Evolutionary conservation across 768 basidiomycete species (phyloP).

Genomic region (Mycena vitilis): DNA sequence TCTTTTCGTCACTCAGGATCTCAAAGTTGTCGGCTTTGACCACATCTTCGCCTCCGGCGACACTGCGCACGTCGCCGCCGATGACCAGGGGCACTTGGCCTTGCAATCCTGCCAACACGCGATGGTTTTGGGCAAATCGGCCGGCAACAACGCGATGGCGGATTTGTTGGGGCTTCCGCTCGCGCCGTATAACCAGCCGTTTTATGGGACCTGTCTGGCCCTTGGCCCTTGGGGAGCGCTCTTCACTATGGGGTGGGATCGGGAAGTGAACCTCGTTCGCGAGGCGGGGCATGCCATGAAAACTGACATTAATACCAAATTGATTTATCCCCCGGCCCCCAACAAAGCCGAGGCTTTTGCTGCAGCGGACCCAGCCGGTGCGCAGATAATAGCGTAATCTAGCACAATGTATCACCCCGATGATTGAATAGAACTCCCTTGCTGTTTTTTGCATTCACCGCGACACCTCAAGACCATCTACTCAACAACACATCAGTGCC

Average conservation of each 20-base stretch:
- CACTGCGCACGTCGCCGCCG: conserved; percentile 31
- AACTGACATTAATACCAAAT: conserved; percentile 35
- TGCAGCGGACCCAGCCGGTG: conserved; percentile 31
- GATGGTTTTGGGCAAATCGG: conserved; percentile 30
- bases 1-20: conserved; percentile 30
- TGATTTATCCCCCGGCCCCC: conserved; percentile 38
- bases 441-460: neutral
- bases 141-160: conserved; percentile 35
- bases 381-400: conserved; percentile 12
- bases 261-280: conserved; percentile 20
- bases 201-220: conserved; percentile 38
- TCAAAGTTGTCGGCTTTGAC: conserved; percentile 33
- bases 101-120: conserved; percentile 39
- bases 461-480: neutral
- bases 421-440: neutral
- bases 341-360: conserved; percentile 30
- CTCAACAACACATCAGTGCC: neutral
- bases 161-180: conserved; percentile 36
- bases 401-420: no score
- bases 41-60: conserved; percentile 38
- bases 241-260: conserved; percentile 39
- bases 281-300: conserved; percentile 35
- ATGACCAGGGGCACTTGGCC: conserved; percentile 35
- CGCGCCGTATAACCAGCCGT: conserved; percentile 32
- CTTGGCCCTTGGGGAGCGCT: conserved; percentile 39